phyloP scores from a whole-genome alignment of 768 basidiomycete genomes.

The Lyophyllum atratum region DNA sequence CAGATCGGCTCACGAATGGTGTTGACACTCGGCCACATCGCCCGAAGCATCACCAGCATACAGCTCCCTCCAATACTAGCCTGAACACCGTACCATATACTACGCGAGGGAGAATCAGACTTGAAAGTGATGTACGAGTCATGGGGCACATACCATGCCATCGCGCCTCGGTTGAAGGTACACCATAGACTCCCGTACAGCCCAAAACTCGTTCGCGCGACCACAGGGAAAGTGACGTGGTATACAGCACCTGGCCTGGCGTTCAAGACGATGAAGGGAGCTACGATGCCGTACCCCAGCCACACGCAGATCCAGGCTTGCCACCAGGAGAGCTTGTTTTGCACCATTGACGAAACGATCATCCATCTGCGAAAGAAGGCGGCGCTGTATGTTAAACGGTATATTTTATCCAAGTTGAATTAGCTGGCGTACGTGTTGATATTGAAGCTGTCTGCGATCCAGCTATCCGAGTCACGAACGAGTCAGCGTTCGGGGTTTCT shows the following conservation, averaged over 20 bases:
- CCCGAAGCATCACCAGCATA: constrained; percentile 69
- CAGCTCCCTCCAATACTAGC: constrained; percentile 83
- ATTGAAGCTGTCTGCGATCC: constrained; percentile 83
- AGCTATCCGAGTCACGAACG: constrained; percentile 38
- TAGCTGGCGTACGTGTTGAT: constrained; percentile 61
- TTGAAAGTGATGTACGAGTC: not conserved
- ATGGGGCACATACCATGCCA: constrained; percentile 58
- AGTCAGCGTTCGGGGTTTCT: not conserved
- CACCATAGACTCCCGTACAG: constrained; percentile 80
- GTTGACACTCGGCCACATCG: constrained; percentile 77
- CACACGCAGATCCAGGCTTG: constrained; percentile 83
- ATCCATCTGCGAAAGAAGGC: constrained; percentile 54
- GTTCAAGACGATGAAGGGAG: constrained; percentile 75
- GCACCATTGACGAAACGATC: constrained; percentile 77
- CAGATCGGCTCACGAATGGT: constrained; percentile 52
- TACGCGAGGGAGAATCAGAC: constrained; percentile 22
- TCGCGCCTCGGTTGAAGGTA: constrained; percentile 72
- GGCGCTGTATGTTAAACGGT: not conserved
- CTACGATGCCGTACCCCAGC: constrained; percentile 59
- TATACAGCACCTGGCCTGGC: constrained; percentile 77
- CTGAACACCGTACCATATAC: constrained; percentile 80
- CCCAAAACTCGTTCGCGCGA: constrained; percentile 76
- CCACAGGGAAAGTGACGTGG: constrained; percentile 78
- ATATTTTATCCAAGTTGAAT: too few relatives aligned
- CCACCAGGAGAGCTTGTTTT: constrained; percentile 78